A percentile compares a stretch with the other conserved stretches of the same genome.
These are phyloP conservation scores for Boletus barrowsii DNA, from an alignment of 768 basidiomycete species.

Conservation along the genomic window DNA sequence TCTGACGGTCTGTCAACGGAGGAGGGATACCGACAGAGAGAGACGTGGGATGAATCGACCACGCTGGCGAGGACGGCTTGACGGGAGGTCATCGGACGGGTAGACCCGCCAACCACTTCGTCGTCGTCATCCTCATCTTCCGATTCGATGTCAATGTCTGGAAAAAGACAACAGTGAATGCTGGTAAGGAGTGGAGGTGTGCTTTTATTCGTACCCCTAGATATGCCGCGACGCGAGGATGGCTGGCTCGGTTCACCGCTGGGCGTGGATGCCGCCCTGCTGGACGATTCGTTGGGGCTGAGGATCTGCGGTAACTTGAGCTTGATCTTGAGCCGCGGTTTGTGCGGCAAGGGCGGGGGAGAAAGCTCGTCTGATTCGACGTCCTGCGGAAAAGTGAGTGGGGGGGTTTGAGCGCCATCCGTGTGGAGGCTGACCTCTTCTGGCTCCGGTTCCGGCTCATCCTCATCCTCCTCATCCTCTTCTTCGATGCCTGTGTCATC, in stretches of 20 bases:
- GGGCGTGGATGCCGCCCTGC: conserved; percentile 25
- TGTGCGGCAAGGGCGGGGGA: conserved; percentile 30
- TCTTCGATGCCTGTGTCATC: conserved; percentile 32
- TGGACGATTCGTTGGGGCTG: conserved; percentile 31
- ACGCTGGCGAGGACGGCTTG: conserved; percentile 73
- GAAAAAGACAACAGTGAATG: background rate
- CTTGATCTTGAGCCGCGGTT: conserved; percentile 58
- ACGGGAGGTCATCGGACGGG: conserved; percentile 50
- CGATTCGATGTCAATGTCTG: conserved; percentile 42
- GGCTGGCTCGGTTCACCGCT: conserved; percentile 24
- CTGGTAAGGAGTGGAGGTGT: background rate
- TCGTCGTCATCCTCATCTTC: conserved; percentile 39
- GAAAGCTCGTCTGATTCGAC: conserved; percentile 35
- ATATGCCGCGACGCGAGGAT: conserved; percentile 25
- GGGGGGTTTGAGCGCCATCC: background rate
- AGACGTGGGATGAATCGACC: conserved; percentile 66
- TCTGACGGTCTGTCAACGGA: background rate
- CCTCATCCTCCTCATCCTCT: conserved; percentile 32
- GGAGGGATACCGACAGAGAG: conserved; percentile 41
- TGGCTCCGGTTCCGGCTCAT: conserved; percentile 12
- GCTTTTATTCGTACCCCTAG: conserved; percentile 15
- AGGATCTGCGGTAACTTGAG: conserved; percentile 49
- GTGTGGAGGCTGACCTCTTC: conserved; percentile 5
- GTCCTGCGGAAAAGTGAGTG: conserved; percentile 20
- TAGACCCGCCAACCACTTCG: conserved; percentile 36